Base-by-base conservation (phyloP, 1,139 yeast genomes). In the Kazachstania sp. region DNA sequence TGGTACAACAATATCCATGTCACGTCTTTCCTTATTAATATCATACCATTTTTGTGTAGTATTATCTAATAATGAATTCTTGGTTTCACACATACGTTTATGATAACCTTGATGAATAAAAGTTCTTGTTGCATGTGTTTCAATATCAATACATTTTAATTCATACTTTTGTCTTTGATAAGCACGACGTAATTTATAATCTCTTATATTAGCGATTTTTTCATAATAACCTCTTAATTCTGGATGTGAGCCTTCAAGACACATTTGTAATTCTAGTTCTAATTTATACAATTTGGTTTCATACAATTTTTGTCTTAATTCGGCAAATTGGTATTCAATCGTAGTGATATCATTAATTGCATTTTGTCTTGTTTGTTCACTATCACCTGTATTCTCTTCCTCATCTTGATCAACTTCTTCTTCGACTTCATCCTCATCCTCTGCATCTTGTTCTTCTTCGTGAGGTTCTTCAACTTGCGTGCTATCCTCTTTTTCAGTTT, bases 41-140 rank as follows among this genome's bases (percentile, higher is more conserved):
- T 85, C 83, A 68, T 92, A 92, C 97, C 98, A 92, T 55, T 80
- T 75, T 43, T 86, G 79, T 1, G 97, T 90, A 4, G 95, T 86
- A 18, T 79, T 75, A 49, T 78, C 74, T 45, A 92, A 74, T 71
- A 87, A 72, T 35, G 73, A 71, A 49, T 76, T 75, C 53, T 90
- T 83, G 43, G 77, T 66, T 60, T 88, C 95, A 59, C 82, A 79
- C 42, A 79, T 70, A 52, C 78, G 76, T 58, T 83, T 84, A 62
- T 79, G 68, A 63, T 78, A 88, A 63, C 88, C 87, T 65, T 92
- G 97, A 63, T 90, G 97, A 39, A 87, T 77, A 49, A 83, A 78
- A 5, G 86, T 83, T 50, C 97, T 70, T 31, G 80, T 74, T 0
- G 97, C 95, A 32, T 79, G 71, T 1, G 95, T 87, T 62, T 86